phyloP scores from a whole-genome alignment of 2,329 filamentous ascomycete genomes.

The Fusarium chuoi region DNA sequence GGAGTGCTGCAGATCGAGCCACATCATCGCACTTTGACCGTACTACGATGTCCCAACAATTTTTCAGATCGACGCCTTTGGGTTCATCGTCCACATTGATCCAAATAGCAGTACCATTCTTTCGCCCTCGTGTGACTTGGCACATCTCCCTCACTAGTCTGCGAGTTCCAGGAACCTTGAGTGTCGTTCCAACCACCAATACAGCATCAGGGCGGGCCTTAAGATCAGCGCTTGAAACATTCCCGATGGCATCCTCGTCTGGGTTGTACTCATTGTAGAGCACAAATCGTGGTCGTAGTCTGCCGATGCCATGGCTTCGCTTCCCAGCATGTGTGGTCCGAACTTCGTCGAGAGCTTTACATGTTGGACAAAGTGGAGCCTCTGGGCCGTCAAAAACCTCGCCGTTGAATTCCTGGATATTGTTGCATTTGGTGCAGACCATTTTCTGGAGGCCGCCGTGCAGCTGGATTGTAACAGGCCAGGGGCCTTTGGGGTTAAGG shows the following conservation, averaged over 20 bases:
- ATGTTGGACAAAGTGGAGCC: conserved; percentile 81
- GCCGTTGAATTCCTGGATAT: conserved; percentile 79
- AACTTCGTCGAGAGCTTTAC: conserved; percentile 78
- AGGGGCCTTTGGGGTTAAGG: conserved; percentile 83
- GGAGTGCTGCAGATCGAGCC: conserved; percentile 74
- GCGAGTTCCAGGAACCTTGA: conserved; percentile 94
- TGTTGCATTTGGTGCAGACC: conserved; percentile 93
- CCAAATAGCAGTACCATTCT: conserved; percentile 90
- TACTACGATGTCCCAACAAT: conserved; percentile 93
- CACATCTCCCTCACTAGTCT: conserved; percentile 93
- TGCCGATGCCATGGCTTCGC: conserved; percentile 91
- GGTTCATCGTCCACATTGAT: conserved; percentile 92
- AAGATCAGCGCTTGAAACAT: conserved; percentile 86
- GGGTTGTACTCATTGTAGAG: conserved; percentile 98
- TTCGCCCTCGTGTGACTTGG: conserved; percentile 81
- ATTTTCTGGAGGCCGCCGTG: conserved; percentile 95
- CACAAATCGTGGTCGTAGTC: conserved; percentile 90
- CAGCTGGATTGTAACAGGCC: conserved; percentile 92
- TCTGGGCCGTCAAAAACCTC: conserved; percentile 85
- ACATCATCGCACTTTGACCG: conserved; percentile 89
- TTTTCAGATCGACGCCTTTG: conserved; percentile 83
- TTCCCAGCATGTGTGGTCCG: conserved; percentile 82
- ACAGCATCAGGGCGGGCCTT: conserved; percentile 88
- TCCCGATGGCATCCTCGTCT: conserved; percentile 94
- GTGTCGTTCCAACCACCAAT: conserved; percentile 92